These are phyloP conservation scores for Pestalotiopsis sp. DNA, from an alignment of 2,329 filamentous ascomycete genomes.

Conservation along the genomic window DNA sequence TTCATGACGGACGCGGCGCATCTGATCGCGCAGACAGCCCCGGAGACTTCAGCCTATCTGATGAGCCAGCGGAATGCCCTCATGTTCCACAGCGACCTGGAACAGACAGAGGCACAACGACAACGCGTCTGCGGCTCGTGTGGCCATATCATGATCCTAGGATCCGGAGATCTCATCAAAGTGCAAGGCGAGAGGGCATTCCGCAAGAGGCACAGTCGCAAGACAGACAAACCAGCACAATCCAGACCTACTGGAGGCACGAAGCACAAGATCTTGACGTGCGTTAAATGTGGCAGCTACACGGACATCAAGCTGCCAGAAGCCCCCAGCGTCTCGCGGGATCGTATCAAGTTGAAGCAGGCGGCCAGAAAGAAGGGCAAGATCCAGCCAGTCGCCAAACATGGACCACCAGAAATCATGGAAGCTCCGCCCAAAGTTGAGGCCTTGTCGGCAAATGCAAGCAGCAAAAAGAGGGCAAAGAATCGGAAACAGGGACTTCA, in stretches of 20 bases:
- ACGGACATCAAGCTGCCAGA: conserved; percentile 44
- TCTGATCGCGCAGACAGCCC: conserved; percentile 53
- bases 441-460: conserved; percentile 49
- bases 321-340: conserved; percentile 32
- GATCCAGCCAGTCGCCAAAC: not conserved
- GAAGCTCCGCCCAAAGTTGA: conserved; percentile 25
- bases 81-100: conserved; percentile 48
- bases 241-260: conserved; percentile 1
- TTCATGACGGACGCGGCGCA: conserved; percentile 64
- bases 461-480: conserved; percentile 68
- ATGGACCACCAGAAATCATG: not conserved
- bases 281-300: conserved; percentile 45
- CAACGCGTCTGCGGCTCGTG: conserved; percentile 62
- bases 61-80: conserved; percentile 56
- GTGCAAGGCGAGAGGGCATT: conserved; percentile 45
- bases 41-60: conserved; percentile 61
- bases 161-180: conserved; percentile 44
- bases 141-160: conserved; percentile 61
- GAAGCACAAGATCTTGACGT: conserved; percentile 43
- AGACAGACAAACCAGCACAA: conserved; percentile 6
- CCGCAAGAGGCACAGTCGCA: conserved; percentile 44
- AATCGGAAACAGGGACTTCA: conserved; percentile 68
- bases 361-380: not conserved
- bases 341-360: conserved; percentile 19
- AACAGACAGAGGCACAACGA: conserved; percentile 49